phyloP scores from a whole-genome alignment of 2,329 filamentous ascomycete species.

The Drechslerella stenobrocha region DNA sequence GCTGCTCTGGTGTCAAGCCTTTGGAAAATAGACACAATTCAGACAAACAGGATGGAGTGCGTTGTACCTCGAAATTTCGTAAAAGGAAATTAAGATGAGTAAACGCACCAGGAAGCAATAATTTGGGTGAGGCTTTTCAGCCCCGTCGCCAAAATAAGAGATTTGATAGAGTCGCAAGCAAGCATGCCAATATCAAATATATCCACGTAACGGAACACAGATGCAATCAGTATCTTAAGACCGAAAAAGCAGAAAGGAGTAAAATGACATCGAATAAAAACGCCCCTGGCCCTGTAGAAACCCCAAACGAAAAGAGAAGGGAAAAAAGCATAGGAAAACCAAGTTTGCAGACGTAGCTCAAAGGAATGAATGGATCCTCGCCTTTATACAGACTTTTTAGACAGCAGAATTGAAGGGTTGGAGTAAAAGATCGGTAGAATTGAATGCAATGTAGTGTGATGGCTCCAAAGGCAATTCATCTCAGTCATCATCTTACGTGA shows the following conservation, averaged over 20 bases:
- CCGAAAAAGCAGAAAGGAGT: slow-evolving; percentile 22
- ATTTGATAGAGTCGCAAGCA: slow-evolving; percentile 29
- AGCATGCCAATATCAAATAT: slow-evolving; percentile 40
- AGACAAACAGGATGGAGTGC: slow-evolving; percentile 38
- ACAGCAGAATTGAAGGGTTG: slow-evolving; percentile 3
- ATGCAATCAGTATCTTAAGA: slow-evolving; percentile 39
- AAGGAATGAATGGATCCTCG: slow-evolving; percentile 20
- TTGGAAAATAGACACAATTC: no score
- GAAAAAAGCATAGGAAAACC: slow-evolving; percentile 9
- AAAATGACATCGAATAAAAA: slow-evolving; percentile 35
- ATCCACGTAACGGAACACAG: slow-evolving; percentile 42
- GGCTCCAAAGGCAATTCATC: background rate
- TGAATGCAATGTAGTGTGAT: background rate
- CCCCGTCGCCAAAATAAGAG: slow-evolving; percentile 15
- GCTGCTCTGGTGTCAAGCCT: no score
- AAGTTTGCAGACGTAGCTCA: slow-evolving; percentile 15
- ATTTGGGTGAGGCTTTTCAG: slow-evolving; percentile 22
- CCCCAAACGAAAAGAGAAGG: slow-evolving; percentile 17
- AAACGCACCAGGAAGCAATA: slow-evolving; percentile 33
- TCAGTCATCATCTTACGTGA: background rate
- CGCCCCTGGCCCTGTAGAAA: slow-evolving; percentile 40
- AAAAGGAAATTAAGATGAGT: slow-evolving; percentile 21
- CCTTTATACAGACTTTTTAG: slow-evolving; percentile 34
- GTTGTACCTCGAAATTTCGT: slow-evolving; percentile 31
- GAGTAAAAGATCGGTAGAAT: slow-evolving; percentile 1